A percentile compares a stretch with the other conserved stretches of the same genome.
These are phyloP conservation scores for Mycena kentingensis DNA, from an alignment of 768 basidiomycete species.

Conservation along the genomic window DNA sequence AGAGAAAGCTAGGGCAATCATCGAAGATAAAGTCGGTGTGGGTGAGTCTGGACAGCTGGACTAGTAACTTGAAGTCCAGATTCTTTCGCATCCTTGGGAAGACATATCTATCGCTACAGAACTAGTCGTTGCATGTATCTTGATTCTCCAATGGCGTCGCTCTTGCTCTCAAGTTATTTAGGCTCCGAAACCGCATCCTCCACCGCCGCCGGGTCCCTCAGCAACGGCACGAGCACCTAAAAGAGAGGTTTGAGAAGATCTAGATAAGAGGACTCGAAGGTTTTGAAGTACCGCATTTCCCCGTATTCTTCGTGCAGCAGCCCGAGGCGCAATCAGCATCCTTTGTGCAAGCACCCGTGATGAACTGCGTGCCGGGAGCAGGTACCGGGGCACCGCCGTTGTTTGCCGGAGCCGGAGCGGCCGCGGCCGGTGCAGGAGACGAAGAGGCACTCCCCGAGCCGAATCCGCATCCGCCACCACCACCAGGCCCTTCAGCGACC, in stretches of 20 bases:
- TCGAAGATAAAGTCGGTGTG: too few relatives aligned
- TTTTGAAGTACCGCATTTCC: background rate
- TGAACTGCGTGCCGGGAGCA: conserved; percentile 6
- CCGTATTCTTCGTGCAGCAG: background rate
- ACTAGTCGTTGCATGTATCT: too few relatives aligned
- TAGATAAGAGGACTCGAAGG: background rate
- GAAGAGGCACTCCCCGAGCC: background rate
- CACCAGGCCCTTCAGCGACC: background rate
- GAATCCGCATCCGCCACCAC: background rate
- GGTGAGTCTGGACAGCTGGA: too few relatives aligned
- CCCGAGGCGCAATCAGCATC: background rate
- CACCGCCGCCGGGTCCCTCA: background rate
- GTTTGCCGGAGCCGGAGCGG: background rate
- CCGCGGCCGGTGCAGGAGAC: background rate
- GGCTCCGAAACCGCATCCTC: conserved; percentile 1
- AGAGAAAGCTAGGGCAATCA: too few relatives aligned
- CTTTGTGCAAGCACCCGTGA: background rate
- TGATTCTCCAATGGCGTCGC: too few relatives aligned
- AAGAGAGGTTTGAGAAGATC: background rate
- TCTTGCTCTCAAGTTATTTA: too few relatives aligned
- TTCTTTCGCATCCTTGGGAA: too few relatives aligned
- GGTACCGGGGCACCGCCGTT: background rate
- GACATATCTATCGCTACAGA: too few relatives aligned
- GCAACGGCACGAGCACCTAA: background rate
- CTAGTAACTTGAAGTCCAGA: too few relatives aligned